Evolutionary conservation across 2,329 filamentous ascomycete species (phyloP).

Genomic region (Gliomastix tumulicola): DNA sequence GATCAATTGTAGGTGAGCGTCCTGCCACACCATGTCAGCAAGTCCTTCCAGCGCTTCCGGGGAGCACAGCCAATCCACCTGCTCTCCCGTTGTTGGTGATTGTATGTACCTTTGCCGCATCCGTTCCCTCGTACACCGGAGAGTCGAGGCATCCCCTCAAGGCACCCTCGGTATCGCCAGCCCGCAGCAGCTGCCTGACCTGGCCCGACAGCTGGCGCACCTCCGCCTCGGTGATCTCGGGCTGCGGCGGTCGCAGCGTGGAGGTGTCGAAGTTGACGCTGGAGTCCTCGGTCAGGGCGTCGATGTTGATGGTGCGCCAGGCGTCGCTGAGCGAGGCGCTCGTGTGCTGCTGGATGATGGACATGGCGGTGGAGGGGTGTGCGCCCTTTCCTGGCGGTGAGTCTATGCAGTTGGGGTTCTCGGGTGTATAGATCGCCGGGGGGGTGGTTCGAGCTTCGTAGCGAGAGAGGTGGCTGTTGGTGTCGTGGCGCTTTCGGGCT

Average conservation of each 20-base stretch:
- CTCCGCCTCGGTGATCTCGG: conserved; percentile 69
- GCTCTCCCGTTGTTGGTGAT: too few relatives aligned
- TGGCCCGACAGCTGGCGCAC: conserved; percentile 73
- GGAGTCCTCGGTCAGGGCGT: conserved; percentile 84
- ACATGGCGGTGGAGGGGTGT: conserved; percentile 41
- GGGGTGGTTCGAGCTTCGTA: too few relatives aligned
- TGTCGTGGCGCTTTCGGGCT: too few relatives aligned
- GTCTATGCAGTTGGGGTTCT: too few relatives aligned
- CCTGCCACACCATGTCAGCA: conserved; percentile 39
- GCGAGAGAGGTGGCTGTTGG: too few relatives aligned
- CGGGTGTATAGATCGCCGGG: too few relatives aligned
- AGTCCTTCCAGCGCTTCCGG: background rate
- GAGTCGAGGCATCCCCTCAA: conserved; percentile 78
- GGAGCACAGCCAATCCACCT: background rate
- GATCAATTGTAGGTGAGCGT: conserved; percentile 79
- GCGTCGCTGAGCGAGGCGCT: conserved; percentile 53
- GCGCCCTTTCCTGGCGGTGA: too few relatives aligned
- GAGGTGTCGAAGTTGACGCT: conserved; percentile 84
- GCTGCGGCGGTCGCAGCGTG: conserved; percentile 70
- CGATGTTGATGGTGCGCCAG: conserved; percentile 90
- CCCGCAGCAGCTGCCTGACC: conserved; percentile 79
- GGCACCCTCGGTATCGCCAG: conserved; percentile 82
- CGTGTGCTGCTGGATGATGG: conserved; percentile 61
- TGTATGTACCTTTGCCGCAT: conserved; percentile 49
- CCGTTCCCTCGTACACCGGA: conserved; percentile 64